These are phyloP conservation scores for Suillus luteus DNA, from an alignment of 768 basidiomycete species.

Conservation along the genomic window DNA sequence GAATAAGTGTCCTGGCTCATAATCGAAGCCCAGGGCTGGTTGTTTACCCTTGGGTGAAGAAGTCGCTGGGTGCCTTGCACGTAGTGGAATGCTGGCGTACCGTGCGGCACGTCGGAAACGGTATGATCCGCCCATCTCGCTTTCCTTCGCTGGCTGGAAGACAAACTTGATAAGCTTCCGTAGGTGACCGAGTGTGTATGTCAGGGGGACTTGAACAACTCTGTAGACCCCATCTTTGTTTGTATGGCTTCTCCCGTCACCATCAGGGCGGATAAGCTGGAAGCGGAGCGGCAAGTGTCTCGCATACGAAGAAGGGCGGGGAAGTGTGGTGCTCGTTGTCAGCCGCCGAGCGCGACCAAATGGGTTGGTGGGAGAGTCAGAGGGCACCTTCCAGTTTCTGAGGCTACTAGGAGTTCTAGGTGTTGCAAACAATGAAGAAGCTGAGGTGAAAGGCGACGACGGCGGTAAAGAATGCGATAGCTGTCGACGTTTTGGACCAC, in stretches of 20 bases:
- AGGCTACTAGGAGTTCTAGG: slow-evolving; percentile 38
- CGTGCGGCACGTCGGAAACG: slow-evolving; percentile 25
- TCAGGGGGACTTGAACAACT: slow-evolving; percentile 68
- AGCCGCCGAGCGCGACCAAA: slow-evolving; percentile 58
- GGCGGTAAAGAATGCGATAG: slow-evolving; percentile 25
- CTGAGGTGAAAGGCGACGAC: slow-evolving; percentile 31
- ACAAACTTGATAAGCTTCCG: slow-evolving; percentile 62
- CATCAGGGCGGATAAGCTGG: slow-evolving; percentile 49
- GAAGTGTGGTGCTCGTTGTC: slow-evolving; percentile 39
- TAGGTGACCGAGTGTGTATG: slow-evolving; percentile 69
- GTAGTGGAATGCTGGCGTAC: slow-evolving; percentile 22
- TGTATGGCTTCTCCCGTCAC: slow-evolving; percentile 20
- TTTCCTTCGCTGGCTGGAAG: slow-evolving; percentile 40
- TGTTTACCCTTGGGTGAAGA: slow-evolving; percentile 25
- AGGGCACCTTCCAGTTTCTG: slow-evolving; percentile 47
- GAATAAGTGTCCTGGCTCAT: slow-evolving; percentile 54
- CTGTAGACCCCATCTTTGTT: slow-evolving; percentile 57
- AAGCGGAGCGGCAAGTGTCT: slow-evolving; percentile 66
- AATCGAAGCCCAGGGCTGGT: slow-evolving; percentile 17
- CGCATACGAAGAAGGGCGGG: slow-evolving; percentile 45
- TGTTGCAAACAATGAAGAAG: slow-evolving; percentile 29
- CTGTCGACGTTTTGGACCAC: slow-evolving; percentile 30
- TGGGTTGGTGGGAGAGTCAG: slow-evolving; percentile 72
- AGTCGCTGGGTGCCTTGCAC: not conserved
- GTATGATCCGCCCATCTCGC: slow-evolving; percentile 25